Evolutionary conservation across 2,329 filamentous ascomycete genomes (phyloP), one percentile per base, ranked within the genome.

Genomic region (Chalara sp.): DNA sequence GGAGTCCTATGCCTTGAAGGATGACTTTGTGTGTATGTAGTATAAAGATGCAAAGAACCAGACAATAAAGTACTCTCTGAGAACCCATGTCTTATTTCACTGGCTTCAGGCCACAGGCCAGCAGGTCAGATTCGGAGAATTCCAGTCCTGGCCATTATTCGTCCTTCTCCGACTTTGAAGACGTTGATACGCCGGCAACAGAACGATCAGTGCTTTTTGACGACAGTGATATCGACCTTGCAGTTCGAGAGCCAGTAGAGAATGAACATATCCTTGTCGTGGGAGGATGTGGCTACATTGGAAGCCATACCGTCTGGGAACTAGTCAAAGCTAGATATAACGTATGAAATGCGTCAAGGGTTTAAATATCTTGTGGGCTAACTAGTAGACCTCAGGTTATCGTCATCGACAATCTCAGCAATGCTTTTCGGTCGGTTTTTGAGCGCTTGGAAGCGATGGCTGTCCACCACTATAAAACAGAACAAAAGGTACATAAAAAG

Each of bases 301-400:
- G 73, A 30, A 73, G 70, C n/a, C 73, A 76, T 59, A 76, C 73
- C 5, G 68, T 70, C 7, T 66, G 74, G 30, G 72, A 76, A 57
- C 61, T 76, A 42, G 67, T 75, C 46, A 74, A 75, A 50, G 71
- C 69, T 48, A 70, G 72, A 45, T 71, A 74, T 58, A 74, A 72
- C 55, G 58, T 60, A 56, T 41, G 48, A 13, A 21, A 28, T n/a
- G 42, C 32, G 32, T 32, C 13, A 11, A 32, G 21, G 30, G 11
- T 32, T 21, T 21, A 21, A 21, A 21, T 21, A 21, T 21, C 21
- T 3, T 21, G 21, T 21, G 21, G 21, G 21, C 21, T 21, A 21
- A 21, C 21, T 21, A 3, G 21, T 21, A 21, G 21, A 21, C 21
- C 3, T 28, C 39, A 60, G 58, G 73, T 76, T 13, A 63, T 75